A percentile compares a stretch with the other conserved stretches of the same genome.
Evolutionary conservation across 2,329 filamentous ascomycete genomes (phyloP).

Genomic region (Xylariaceae sp.): DNA sequence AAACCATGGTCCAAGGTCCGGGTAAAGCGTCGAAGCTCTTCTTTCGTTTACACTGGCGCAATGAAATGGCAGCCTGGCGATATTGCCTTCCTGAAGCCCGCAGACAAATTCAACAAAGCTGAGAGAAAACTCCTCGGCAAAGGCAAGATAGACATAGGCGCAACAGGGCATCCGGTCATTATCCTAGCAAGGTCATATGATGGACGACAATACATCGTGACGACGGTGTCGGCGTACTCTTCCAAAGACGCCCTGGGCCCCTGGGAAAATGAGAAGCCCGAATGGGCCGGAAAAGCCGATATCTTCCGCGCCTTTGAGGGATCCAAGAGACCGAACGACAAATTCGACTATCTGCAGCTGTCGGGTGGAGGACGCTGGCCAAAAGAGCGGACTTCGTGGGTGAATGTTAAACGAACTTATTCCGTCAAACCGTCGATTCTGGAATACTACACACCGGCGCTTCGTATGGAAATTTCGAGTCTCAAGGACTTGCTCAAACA

Average conservation of each 20-base stretch:
- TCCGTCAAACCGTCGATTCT: no score
- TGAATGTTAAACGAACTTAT: no score
- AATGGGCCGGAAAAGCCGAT: conserved; percentile 15
- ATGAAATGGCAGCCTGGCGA: conserved; percentile 24
- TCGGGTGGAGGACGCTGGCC: no score
- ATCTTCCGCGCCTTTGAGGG: conserved; percentile 28
- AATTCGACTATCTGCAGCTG: background rate
- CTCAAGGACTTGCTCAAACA: no score
- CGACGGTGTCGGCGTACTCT: conserved; percentile 33
- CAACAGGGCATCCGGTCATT: conserved; percentile 34
- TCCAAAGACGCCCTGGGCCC: conserved; percentile 29
- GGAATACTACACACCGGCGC: no score
- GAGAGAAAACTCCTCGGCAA: conserved; percentile 20
- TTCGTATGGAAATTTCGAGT: no score
- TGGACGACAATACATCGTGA: conserved; percentile 25
- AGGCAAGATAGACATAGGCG: conserved; percentile 17
- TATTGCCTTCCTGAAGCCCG: conserved; percentile 30
- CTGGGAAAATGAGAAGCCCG: conserved; percentile 22
- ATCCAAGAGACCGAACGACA: conserved; percentile 17
- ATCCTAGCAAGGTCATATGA: conserved; percentile 25
- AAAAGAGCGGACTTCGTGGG: no score
- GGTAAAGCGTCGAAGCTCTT: background rate
- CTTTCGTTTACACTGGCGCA: conserved; percentile 7
- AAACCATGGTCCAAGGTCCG: background rate
- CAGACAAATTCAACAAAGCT: conserved; percentile 8